Conservation (phyloP, 2,329 filamentous ascomycete species). For the Arthrobotrys sphaeroides region DNA sequence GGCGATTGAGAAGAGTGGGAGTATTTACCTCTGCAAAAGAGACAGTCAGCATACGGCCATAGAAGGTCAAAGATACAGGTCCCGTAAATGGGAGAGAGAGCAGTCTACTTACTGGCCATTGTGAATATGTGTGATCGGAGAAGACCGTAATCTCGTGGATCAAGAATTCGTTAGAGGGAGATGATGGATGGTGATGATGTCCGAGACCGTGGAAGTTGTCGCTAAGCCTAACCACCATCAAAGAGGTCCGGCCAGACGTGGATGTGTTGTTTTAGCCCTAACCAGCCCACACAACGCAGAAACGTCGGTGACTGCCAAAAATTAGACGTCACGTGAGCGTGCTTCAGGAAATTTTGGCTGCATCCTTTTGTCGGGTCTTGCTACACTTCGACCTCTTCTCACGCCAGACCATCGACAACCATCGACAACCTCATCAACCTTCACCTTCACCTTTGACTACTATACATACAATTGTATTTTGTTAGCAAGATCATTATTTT, state of each 20-base stretch:
- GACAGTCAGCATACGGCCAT: conserved; percentile 13
- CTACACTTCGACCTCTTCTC: not conserved
- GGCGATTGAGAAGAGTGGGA: not conserved
- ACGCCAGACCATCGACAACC: conserved; percentile 6
- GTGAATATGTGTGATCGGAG: conserved; percentile 41
- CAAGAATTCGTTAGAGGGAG: conserved; percentile 15
- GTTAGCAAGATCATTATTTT: conserved; percentile 52
- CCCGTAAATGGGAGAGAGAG: not conserved
- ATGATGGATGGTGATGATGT: conserved; percentile 18
- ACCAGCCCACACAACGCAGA: conserved; percentile 33
- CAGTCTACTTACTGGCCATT: conserved; percentile 52
- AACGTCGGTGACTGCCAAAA: conserved; percentile 48
- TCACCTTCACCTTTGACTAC: conserved; percentile 13
- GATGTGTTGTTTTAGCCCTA: conserved; percentile 53
- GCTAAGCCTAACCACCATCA: not conserved
- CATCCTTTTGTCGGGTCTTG: not conserved
- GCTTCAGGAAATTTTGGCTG: conserved; percentile 12
- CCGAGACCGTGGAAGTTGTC: conserved; percentile 7
- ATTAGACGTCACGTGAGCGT: conserved; percentile 39
- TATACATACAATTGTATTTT: conserved; percentile 25
- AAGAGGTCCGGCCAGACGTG: conserved; percentile 30
- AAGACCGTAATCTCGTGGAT: conserved; percentile 40
- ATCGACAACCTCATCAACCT: conserved; percentile 22
- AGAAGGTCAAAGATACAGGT: not conserved
- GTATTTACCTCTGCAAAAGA: conserved; percentile 47